Evolutionary conservation across 2,329 filamentous ascomycete species (phyloP).

Genomic region (Didymella keratinophila): DNA sequence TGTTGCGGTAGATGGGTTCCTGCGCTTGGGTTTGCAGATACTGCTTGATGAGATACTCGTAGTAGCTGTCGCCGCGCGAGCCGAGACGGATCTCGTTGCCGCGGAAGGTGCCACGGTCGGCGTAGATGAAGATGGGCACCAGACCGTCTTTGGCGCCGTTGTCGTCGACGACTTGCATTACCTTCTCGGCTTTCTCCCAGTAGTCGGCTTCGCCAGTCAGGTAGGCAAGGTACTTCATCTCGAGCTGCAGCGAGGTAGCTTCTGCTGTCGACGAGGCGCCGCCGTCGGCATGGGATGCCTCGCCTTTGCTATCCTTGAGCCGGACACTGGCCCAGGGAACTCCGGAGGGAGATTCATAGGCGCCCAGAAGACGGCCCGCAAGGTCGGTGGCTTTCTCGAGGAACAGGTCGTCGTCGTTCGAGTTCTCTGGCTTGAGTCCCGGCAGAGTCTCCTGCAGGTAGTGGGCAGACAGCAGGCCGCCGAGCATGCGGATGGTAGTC

Average conservation of each 20-base stretch:
- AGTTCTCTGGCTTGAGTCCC: slow-evolving; percentile 76
- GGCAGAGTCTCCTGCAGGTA: slow-evolving; percentile 89
- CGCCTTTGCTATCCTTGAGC: slow-evolving; percentile 75
- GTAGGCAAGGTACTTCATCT: slow-evolving; percentile 96
- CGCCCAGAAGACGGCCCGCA: slow-evolving; percentile 83
- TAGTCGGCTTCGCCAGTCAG: slow-evolving; percentile 91
- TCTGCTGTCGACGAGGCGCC: slow-evolving; percentile 95
- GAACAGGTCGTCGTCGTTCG: slow-evolving; percentile 86
- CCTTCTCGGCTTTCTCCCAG: slow-evolving; percentile 90
- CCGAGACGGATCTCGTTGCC: slow-evolving; percentile 89
- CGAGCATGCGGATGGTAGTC: slow-evolving; percentile 97
- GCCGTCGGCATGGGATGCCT: slow-evolving; percentile 81
- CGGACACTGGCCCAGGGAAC: slow-evolving; percentile 92
- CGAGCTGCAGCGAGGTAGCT: slow-evolving; percentile 88
- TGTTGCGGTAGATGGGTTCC: slow-evolving; percentile 84
- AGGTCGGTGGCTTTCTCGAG: slow-evolving; percentile 95
- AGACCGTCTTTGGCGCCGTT: slow-evolving; percentile 82
- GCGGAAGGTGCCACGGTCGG: slow-evolving; percentile 78
- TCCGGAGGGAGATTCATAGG: slow-evolving; percentile 86
- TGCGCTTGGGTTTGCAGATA: slow-evolving; percentile 91
- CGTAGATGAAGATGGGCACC: slow-evolving; percentile 89
- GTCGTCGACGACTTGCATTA: slow-evolving; percentile 89
- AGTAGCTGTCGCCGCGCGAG: slow-evolving; percentile 95
- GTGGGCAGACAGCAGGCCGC: slow-evolving; percentile 89
- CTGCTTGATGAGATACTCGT: slow-evolving; percentile 98